Evolutionary conservation across 2,329 filamentous ascomycete species (phyloP), one percentile per base, ranked within the genome.

Genomic region (Fusarium redolens): DNA sequence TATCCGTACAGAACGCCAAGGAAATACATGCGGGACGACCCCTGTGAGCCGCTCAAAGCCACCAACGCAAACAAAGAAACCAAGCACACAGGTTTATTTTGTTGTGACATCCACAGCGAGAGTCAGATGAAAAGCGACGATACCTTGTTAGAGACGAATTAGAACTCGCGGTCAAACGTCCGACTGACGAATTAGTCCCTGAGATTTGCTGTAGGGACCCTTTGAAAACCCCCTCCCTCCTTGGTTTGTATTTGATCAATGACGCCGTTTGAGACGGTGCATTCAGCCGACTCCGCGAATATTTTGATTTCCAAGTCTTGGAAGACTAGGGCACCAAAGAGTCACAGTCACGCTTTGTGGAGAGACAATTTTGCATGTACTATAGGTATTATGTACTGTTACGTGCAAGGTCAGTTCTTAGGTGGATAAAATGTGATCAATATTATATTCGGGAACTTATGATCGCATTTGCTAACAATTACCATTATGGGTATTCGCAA

Each of bases 261-360:
- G 70, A 73, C 70, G 70, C 55, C 30, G 51, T 61, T 68, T 55
- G 7, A 35, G 28, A 71, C 70, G 70, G 52, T 44, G 33, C 40
- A 54, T 54, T 31, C 45, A 57, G n/a, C 70, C 66, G 66, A 33
- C 67, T 71, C 70, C 66, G 70, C 70, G 58, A 33, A 37, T 68
- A 41, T 48, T 61, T 41, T 54, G 50, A 54, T 60, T 51, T 51
- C 41, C 52, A 52, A 47, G 51, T 37, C 40, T 41, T 22, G 54
- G 43, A 28, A 30, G 31, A 28, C 28, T 51, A 57, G 44, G 58
- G 40, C 40, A 40, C 30, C 48, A 4, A 25, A 59, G 51, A 22
- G 57, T 58, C 48, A 56, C 38, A 56, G 40, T 47, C 54, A 48
- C 54, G 48, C 45, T 57, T 50, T 65, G 67, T 71, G 68, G 62